These are phyloP conservation scores for Barnettozyma pratensis DNA, from an alignment of 805 yeast species.

Conservation along the genomic window DNA sequence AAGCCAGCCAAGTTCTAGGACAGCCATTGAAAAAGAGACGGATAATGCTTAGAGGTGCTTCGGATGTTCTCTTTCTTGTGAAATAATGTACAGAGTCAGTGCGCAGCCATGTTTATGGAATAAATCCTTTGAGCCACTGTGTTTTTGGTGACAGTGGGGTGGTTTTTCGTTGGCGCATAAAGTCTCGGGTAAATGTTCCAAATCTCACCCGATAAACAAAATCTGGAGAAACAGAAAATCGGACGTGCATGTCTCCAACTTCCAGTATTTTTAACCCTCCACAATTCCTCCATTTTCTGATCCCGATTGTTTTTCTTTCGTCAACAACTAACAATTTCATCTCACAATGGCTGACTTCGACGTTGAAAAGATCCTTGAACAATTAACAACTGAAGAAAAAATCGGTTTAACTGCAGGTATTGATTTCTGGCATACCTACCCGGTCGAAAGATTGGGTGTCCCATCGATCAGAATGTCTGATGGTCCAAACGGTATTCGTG, in stretches of 20 bases:
- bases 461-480: slow-evolving; percentile 47
- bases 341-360: slow-evolving; percentile 17
- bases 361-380: slow-evolving; percentile 22
- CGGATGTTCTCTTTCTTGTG: too few relatives aligned
- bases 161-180: background rate
- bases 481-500: slow-evolving; percentile 64
- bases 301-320: background rate
- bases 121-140: background rate
- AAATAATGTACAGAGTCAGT: too few relatives aligned
- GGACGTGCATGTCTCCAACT: too few relatives aligned
- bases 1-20: too few relatives aligned
- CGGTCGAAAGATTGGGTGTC: slow-evolving; percentile 35
- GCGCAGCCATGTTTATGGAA: too few relatives aligned
- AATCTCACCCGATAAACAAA: background rate
- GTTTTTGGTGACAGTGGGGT: background rate
- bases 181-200: slow-evolving; percentile 2
- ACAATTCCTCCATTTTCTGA: background rate
- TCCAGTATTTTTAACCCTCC: background rate
- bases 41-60: too few relatives aligned
- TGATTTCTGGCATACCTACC: slow-evolving; percentile 48
- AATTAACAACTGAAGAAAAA: slow-evolving; percentile 26
- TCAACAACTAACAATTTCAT: background rate
- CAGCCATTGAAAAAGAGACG: too few relatives aligned
- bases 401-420: slow-evolving; percentile 33
- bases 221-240: background rate